Evolutionary conservation across 768 basidiomycete genomes (phyloP).

Genomic region (Gautieria morchelliformis): DNA sequence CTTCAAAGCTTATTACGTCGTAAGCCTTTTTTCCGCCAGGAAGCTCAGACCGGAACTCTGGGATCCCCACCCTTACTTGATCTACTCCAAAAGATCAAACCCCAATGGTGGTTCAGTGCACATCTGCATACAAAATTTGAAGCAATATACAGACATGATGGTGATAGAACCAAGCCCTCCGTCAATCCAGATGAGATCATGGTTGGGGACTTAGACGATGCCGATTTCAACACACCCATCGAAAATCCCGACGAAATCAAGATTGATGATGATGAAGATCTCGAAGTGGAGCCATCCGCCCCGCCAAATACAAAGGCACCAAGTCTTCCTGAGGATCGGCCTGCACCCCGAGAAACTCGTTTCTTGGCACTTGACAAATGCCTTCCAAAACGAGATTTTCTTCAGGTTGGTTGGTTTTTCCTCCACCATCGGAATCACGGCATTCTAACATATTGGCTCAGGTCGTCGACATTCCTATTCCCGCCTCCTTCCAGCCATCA

Average conservation of each 20-base stretch:
- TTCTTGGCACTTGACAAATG: slow-evolving; percentile 94
- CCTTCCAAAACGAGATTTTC: slow-evolving; percentile 56
- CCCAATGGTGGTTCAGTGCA: slow-evolving; percentile 87
- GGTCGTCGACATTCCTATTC: slow-evolving; percentile 57
- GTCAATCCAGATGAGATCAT: slow-evolving; percentile 43
- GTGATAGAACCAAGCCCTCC: neutral
- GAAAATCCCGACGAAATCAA: slow-evolving; percentile 20
- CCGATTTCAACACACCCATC: slow-evolving; percentile 23
- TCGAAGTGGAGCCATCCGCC: slow-evolving; percentile 12
- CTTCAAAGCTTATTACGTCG: slow-evolving; percentile 50
- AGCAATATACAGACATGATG: slow-evolving; percentile 33
- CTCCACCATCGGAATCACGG: too few species aligned
- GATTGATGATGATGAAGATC: slow-evolving; percentile 19
- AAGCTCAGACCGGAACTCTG: slow-evolving; percentile 57
- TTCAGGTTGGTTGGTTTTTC: slow-evolving; percentile 60
- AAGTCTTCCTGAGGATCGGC: slow-evolving; percentile 9
- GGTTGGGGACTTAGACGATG: slow-evolving; percentile 37
- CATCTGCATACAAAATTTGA: slow-evolving; percentile 87
- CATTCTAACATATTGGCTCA: slow-evolving; percentile 19
- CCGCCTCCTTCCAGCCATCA: slow-evolving; percentile 6
- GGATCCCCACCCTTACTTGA: slow-evolving; percentile 85
- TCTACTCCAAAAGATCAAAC: slow-evolving; percentile 60
- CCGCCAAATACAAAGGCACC: slow-evolving; percentile 16
- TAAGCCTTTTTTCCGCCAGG: slow-evolving; percentile 69
- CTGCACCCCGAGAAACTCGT: slow-evolving; percentile 36